These are phyloP conservation scores for Alternaria ethzedia DNA, from an alignment of 2,329 filamentous ascomycete genomes.

Conservation along the genomic window DNA sequence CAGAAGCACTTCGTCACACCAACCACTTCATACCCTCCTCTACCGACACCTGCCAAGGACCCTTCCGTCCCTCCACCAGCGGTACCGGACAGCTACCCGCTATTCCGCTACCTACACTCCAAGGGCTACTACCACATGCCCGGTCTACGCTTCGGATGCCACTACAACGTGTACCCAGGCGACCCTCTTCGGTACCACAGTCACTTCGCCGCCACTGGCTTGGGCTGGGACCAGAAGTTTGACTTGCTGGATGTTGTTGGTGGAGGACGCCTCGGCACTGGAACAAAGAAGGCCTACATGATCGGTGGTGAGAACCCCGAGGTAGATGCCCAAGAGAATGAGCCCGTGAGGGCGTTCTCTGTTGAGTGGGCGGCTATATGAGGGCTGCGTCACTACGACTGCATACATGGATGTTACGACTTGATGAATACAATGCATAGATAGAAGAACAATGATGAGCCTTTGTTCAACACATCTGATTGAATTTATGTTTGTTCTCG, in stretches of 20 bases:
- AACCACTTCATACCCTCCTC: slow-evolving; percentile 53
- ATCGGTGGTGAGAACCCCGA: slow-evolving; percentile 69
- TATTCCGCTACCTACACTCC: slow-evolving; percentile 81
- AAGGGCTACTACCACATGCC: slow-evolving; percentile 87
- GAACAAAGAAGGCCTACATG: slow-evolving; percentile 94
- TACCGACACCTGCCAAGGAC: slow-evolving; percentile 26
- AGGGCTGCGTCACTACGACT: neutral
- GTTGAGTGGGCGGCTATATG: slow-evolving; percentile 95
- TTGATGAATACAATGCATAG: slow-evolving; percentile 10
- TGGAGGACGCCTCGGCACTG: slow-evolving; percentile 86
- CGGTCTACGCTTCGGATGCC: slow-evolving; percentile 90
- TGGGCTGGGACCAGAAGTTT: slow-evolving; percentile 87
- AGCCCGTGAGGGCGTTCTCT: slow-evolving; percentile 73
- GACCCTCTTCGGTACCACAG: slow-evolving; percentile 95
- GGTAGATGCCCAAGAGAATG: slow-evolving; percentile 39
- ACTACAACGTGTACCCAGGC: slow-evolving; percentile 94
- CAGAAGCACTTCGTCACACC: slow-evolving; percentile 51
- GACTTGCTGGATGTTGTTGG: slow-evolving; percentile 83
- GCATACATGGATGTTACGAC: slow-evolving; percentile 2
- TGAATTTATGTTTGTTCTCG: neutral
- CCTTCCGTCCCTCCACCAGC: slow-evolving; percentile 39
- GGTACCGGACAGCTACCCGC: slow-evolving; percentile 63
- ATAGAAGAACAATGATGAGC: slow-evolving; percentile 5
- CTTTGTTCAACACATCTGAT: neutral
- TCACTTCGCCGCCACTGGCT: slow-evolving; percentile 86